Conservation (phyloP, 192 early-diverging fungal genomes). For the Coemansia sp. region DNA sequence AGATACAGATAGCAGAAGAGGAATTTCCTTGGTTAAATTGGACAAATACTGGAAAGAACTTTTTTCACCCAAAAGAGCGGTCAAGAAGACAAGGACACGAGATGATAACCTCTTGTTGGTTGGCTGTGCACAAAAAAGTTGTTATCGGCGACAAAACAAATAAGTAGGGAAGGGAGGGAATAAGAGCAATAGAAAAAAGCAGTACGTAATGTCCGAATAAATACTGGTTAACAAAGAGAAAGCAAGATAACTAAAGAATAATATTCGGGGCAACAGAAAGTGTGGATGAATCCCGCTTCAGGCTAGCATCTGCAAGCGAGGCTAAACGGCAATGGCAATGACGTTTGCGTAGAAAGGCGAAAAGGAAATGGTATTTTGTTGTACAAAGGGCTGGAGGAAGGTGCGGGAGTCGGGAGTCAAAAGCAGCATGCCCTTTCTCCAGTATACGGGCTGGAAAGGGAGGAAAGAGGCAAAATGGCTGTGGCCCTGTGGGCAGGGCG, state of each 20-base stretch:
- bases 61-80: background rate
- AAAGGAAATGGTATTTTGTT: background rate
- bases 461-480: too few relatives aligned
- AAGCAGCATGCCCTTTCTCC: too few relatives aligned
- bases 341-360: background rate
- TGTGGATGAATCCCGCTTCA: too few relatives aligned
- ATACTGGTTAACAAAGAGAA: constrained; percentile 9
- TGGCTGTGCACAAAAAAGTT: background rate
- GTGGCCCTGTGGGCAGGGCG: too few relatives aligned
- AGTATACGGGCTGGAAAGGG: too few relatives aligned
- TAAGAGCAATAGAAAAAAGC: constrained; percentile 9
- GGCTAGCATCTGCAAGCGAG: too few relatives aligned
- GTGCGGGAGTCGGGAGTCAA: too few relatives aligned
- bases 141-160: background rate
- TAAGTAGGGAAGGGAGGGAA: constrained; percentile 4
- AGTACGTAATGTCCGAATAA: constrained; percentile 1
- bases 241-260: constrained; percentile 3
- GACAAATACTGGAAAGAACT: background rate
- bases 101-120: too few relatives aligned
- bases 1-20: background rate
- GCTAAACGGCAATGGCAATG: too few relatives aligned
- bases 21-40: background rate
- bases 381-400: background rate
- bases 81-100: background rate
- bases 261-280: background rate